A percentile compares a stretch with the other conserved stretches of the same genome.
These are phyloP conservation scores for Amphibolis antarctica DNA, from an alignment of 106 monocot genomes.

Conservation along the genomic window DNA sequence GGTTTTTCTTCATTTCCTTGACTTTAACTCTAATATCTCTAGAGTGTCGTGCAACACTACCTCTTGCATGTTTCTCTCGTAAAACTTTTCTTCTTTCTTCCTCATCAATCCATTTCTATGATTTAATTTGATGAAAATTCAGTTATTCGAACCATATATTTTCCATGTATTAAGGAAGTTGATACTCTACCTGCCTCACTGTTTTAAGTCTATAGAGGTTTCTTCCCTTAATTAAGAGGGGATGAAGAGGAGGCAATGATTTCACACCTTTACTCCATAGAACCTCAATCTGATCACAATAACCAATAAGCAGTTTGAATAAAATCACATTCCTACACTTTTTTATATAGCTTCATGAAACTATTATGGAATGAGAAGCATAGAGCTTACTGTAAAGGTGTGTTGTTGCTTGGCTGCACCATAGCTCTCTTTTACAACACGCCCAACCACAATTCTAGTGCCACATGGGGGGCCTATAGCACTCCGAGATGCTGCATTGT, in stretches of 20 bases:
- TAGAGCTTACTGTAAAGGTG: conserved; percentile 66
- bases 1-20: conserved; percentile 31
- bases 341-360: background rate
- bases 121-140: conserved; percentile 5
- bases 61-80: conserved; percentile 79
- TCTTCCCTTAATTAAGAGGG: conserved; percentile 82
- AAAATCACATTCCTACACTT: background rate
- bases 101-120: conserved; percentile 70
- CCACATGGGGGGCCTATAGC: conserved; percentile 54
- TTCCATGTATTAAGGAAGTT: background rate
- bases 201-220: conserved; percentile 73
- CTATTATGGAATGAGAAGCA: background rate
- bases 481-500: conserved; percentile 48
- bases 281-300: conserved; percentile 54
- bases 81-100: conserved; percentile 43
- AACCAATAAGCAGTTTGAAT: background rate
- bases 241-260: conserved; percentile 59
- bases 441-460: conserved; percentile 48
- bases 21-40: conserved; percentile 53
- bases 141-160: background rate
- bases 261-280: conserved; percentile 77
- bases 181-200: conserved; percentile 53
- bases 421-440: conserved; percentile 87
- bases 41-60: conserved; percentile 31
- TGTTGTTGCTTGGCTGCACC: conserved; percentile 86